Conservation (phyloP, 2,329 filamentous ascomycete genomes). For the Xylaria sp. region DNA sequence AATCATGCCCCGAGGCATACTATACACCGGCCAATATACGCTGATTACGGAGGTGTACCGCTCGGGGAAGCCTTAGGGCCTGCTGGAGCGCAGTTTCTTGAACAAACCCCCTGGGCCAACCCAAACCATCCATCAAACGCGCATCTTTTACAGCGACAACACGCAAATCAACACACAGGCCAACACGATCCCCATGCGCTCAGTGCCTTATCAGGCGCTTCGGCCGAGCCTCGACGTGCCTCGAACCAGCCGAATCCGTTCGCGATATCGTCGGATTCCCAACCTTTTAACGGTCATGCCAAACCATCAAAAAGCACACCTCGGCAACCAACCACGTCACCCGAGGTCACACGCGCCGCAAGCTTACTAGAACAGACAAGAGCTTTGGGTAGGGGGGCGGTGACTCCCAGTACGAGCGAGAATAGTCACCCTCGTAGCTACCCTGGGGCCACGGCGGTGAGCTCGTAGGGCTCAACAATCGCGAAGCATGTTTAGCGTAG, state of each 20-base stretch:
- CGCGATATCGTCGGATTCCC: constrained; percentile 50
- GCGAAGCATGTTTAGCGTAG: constrained; percentile 12
- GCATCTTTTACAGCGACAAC: constrained; percentile 55
- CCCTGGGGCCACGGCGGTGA: constrained; percentile 39
- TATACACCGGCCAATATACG: constrained; percentile 54
- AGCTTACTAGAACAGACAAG: constrained; percentile 50
- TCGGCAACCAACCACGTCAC: constrained; percentile 54
- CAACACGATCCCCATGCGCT: constrained; percentile 50
- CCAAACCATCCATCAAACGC: constrained; percentile 79
- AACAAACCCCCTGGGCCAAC: constrained; percentile 93
- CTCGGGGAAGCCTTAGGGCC: constrained; percentile 66
- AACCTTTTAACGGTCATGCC: constrained; percentile 47
- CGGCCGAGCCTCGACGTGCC: constrained; percentile 53
- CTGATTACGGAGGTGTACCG: constrained; percentile 61
- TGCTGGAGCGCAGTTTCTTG: constrained; percentile 86
- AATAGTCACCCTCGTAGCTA: constrained; percentile 47
- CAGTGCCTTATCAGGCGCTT: constrained; percentile 47
- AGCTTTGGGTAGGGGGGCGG: constrained; percentile 46
- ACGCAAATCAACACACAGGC: constrained; percentile 52
- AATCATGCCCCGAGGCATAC: constrained; percentile 52
- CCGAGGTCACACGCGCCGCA: constrained; percentile 57
- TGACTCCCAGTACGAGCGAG: constrained; percentile 48
- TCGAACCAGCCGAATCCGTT: constrained; percentile 54
- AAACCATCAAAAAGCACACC: constrained; percentile 44
- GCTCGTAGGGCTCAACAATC: constrained; percentile 23